phyloP scores from a whole-genome alignment of 225 moss, liverwort and hornwort genomes.

The Physcomitrellopsis africana region DNA sequence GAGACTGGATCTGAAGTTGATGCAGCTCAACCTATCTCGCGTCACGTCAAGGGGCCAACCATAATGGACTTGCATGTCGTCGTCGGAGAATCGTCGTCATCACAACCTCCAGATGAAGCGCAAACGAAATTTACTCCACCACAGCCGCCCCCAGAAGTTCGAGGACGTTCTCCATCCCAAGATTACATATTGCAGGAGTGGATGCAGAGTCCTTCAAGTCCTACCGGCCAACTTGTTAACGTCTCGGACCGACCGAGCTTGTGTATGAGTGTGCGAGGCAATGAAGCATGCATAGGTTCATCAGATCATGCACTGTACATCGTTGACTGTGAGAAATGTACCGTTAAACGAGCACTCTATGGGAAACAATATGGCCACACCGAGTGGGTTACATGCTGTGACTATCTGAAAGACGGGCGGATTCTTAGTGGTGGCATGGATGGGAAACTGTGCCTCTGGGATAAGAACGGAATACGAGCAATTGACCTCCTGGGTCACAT shows the following conservation, averaged over 20 bases:
- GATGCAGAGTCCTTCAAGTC: conserved; percentile 54
- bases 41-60: conserved; percentile 30
- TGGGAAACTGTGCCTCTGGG: conserved; percentile 89
- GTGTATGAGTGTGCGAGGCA: conserved; percentile 63
- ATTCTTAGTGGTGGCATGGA: conserved; percentile 95
- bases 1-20: conserved; percentile 22
- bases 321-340: conserved; percentile 57
- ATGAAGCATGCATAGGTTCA: conserved; percentile 64
- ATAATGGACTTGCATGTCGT: conserved; percentile 33
- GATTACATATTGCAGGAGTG: conserved; percentile 58
- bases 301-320: conserved; percentile 68
- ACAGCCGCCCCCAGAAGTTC: conserved; percentile 50
- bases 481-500: conserved; percentile 73
- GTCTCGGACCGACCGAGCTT: conserved; percentile 60
- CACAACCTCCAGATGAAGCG: conserved; percentile 28
- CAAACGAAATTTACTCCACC: conserved; percentile 35
- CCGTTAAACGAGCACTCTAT: conserved; percentile 67
- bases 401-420: conserved; percentile 73
- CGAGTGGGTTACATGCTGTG: conserved; percentile 94
- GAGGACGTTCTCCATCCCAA: conserved; percentile 50
- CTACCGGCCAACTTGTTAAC: conserved; percentile 45
- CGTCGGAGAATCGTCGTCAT: conserved; percentile 43
- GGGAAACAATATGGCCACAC: conserved; percentile 84
- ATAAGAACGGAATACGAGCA: conserved; percentile 72
- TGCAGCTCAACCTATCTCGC: conserved; percentile 26